Conservation (phyloP, 495 filamentous ascomycete genomes). For the Tuber melanosporum region DNA sequence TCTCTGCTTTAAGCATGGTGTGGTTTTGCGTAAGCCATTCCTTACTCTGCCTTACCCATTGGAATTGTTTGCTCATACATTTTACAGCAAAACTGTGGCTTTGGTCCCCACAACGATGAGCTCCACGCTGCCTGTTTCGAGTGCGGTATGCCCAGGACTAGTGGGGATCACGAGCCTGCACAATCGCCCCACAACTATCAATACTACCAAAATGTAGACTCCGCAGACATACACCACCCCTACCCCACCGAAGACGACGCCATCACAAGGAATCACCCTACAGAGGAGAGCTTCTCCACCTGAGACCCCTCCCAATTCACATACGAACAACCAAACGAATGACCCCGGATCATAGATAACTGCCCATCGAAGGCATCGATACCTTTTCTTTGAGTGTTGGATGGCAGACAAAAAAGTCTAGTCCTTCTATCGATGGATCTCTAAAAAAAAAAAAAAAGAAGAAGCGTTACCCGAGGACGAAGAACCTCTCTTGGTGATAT, state of each 20-base stretch:
- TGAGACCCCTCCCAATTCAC: neutral
- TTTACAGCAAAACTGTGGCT: slow-evolving; percentile 15
- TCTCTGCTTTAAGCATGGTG: neutral
- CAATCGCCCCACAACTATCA: too few species aligned
- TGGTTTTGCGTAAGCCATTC: neutral
- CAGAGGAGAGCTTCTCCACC: neutral
- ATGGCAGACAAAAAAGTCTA: too few species aligned
- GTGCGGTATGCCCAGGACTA: slow-evolving; percentile 10
- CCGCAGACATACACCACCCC: neutral
- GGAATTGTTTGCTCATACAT: neutral
- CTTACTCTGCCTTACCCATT: neutral
- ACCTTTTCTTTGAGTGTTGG: neutral
- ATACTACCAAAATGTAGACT: neutral
- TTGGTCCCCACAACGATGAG: slow-evolving; percentile 14
- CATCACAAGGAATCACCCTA: neutral
- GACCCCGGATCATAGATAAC: neutral
- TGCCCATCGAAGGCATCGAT: neutral
- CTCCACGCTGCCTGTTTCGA: slow-evolving; percentile 19
- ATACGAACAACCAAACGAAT: neutral
- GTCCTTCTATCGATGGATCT: neutral
- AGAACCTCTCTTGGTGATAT: neutral
- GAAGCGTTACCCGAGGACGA: neutral
- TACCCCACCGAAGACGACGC: neutral
- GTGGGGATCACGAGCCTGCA: too few species aligned
- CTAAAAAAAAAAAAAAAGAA: neutral